These are phyloP conservation scores for Macrophomina phaseolina DNA, from an alignment of 2,329 filamentous ascomycete species.

Conservation along the genomic window DNA sequence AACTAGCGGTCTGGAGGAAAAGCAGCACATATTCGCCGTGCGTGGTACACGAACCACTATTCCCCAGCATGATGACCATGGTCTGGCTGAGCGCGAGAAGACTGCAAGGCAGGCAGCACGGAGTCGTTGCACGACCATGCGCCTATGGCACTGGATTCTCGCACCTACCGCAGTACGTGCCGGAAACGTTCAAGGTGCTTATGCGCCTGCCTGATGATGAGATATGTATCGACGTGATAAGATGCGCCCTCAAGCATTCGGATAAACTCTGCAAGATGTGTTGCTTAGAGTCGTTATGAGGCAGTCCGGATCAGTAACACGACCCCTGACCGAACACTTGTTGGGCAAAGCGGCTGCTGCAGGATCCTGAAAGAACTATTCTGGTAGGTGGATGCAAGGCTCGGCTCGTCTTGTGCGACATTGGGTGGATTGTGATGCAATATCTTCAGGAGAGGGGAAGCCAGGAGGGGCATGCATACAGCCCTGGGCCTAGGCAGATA, in stretches of 20 bases:
- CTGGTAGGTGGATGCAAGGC: neutral
- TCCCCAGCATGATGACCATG: neutral
- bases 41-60: slow-evolving; percentile 1
- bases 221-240: neutral
- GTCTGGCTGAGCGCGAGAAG: neutral
- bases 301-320: neutral
- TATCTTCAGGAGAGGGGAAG: slow-evolving; percentile 21
- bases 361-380: neutral
- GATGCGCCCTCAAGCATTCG: neutral
- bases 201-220: neutral
- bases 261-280: neutral
- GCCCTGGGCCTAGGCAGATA: neutral
- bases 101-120: neutral
- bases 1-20: slow-evolving; percentile 4
- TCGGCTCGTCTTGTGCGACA: neutral
- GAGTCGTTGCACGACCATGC: neutral
- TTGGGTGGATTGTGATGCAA: slow-evolving; percentile 12
- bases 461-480: neutral
- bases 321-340: neutral
- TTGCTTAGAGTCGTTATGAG: neutral
- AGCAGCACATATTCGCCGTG: neutral
- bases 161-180: neutral
- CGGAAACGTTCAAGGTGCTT: neutral
- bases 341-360: neutral
- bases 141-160: neutral